Percentiles rank a stretch among this genome's conserved stretches.
Evolutionary conservation across 768 basidiomycete species (phyloP).

Genomic region (Boletus patriciae): DNA sequence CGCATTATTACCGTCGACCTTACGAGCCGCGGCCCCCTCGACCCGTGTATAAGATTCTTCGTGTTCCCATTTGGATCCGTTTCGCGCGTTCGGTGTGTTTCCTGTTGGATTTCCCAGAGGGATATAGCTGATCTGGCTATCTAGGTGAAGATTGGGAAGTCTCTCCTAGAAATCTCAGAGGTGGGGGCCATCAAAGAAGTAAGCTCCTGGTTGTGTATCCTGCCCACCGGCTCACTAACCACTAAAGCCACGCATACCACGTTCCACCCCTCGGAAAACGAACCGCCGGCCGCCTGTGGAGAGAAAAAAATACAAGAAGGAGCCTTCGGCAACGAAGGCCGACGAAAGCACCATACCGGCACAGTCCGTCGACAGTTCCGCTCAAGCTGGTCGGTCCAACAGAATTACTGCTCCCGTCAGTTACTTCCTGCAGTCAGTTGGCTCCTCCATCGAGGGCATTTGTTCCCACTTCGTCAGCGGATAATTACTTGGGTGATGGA

Average conservation of each 20-base stretch:
- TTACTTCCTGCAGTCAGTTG: slow-evolving; percentile 4
- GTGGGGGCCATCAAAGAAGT: neutral
- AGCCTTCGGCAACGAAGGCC: neutral
- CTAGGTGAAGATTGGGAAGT: slow-evolving; percentile 11
- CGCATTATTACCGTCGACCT: too few species aligned
- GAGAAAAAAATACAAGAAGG: neutral
- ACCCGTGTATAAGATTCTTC: neutral
- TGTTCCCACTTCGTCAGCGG: neutral
- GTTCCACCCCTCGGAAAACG: neutral
- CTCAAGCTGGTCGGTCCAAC: neutral
- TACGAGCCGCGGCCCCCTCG: too few species aligned
- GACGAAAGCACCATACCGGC: neutral
- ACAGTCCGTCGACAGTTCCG: neutral
- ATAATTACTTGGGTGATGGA: neutral
- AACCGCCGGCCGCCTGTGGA: neutral
- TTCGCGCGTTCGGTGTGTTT: slow-evolving; percentile 10
- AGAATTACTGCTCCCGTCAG: neutral
- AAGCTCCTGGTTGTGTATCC: neutral
- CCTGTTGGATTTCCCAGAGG: neutral
- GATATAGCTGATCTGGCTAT: neutral
- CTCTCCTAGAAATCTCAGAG: neutral
- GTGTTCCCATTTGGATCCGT: slow-evolving; percentile 13
- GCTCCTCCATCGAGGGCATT: neutral
- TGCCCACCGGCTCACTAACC: neutral
- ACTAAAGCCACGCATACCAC: neutral